phyloP scores from a whole-genome alignment of 371 early-diverging fungal genomes.

The Apophysomyces trapeziformis region DNA sequence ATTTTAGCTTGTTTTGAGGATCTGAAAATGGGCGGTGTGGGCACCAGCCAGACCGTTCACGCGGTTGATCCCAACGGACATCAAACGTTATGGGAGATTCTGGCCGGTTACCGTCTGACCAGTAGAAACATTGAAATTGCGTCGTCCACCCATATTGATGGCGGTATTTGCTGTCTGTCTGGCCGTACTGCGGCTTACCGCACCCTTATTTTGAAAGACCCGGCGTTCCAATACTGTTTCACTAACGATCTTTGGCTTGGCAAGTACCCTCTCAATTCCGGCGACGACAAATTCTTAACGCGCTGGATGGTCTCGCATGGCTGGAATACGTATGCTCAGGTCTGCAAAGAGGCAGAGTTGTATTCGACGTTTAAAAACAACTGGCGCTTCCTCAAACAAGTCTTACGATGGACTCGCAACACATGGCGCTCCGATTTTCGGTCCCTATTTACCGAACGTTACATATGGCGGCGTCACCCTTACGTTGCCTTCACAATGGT shows the following conservation, averaged over 20 bases:
- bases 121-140: constrained; percentile 76
- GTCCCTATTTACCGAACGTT: constrained; percentile 65
- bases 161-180: constrained; percentile 73
- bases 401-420: constrained; percentile 74
- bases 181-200: constrained; percentile 79
- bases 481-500: constrained; percentile 77
- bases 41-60: constrained; percentile 69
- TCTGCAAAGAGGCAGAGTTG: constrained; percentile 70
- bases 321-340: constrained; percentile 73
- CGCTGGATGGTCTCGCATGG: constrained; percentile 73
- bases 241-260: constrained; percentile 72
- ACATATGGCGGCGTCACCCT: constrained; percentile 68
- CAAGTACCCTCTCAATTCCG: constrained; percentile 73
- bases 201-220: constrained; percentile 70
- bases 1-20: constrained; percentile 76
- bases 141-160: constrained; percentile 73
- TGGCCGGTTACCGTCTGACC: constrained; percentile 70
- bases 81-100: constrained; percentile 73
- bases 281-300: constrained; percentile 77
- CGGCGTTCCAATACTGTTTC: constrained; percentile 71
- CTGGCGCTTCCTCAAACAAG: constrained; percentile 73
- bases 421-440: constrained; percentile 76
- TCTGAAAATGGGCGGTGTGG: constrained; percentile 73
- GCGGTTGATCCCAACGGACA: constrained; percentile 55
- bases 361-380: constrained; percentile 76